A percentile compares a stretch with the other conserved stretches of the same genome.
These are phyloP conservation scores for Dovyalis caffra DNA, from an alignment of 345 rosid species.

Conservation along the genomic window DNA sequence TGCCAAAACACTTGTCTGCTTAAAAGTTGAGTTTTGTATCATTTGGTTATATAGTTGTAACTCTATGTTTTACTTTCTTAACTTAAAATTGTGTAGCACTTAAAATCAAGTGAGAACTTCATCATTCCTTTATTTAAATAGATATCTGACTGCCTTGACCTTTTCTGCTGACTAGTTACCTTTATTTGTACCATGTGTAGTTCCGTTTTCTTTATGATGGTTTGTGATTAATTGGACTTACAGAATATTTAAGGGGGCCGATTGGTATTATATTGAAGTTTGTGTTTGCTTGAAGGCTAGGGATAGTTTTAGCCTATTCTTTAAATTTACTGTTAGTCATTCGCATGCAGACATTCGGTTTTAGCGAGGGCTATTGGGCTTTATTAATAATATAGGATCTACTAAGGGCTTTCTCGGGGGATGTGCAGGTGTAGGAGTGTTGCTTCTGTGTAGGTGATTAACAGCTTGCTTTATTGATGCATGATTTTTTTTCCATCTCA, in stretches of 20 bases:
- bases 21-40: background rate
- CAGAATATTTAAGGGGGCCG: background rate
- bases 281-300: background rate
- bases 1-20: background rate
- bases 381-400: no score
- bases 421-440: no score
- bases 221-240: background rate
- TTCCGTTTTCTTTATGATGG: background rate
- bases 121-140: no score
- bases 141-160: no score
- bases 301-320: background rate
- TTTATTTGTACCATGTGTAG: background rate
- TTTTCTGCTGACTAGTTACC: background rate
- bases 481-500: background rate
- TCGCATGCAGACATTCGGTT: no score
- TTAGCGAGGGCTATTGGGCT: no score
- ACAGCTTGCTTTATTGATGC: background rate
- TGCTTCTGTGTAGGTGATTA: background rate
- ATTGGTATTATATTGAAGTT: background rate
- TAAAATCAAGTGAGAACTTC: no score
- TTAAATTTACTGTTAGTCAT: background rate
- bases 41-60: background rate
- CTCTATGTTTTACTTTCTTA: background rate
- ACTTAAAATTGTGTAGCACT: no score
- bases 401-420: no score